Conservation (phyloP, 2,329 filamentous ascomycete genomes). For the Gremmenia infestans region DNA sequence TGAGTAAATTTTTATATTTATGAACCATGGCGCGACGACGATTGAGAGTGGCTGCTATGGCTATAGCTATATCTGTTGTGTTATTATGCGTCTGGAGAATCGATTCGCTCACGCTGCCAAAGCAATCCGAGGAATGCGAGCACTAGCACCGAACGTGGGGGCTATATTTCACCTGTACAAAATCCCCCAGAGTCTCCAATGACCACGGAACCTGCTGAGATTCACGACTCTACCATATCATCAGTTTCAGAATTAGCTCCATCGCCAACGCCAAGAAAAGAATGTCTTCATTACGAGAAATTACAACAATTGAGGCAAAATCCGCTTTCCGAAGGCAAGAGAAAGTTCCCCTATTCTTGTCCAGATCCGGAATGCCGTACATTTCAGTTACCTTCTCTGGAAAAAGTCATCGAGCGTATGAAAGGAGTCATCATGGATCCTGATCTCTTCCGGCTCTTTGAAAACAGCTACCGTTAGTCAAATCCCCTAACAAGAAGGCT, state of each 20-base stretch:
- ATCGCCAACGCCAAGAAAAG: conserved; percentile 2
- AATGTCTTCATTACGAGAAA: conserved; percentile 19
- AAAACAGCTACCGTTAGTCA: conserved; percentile 55
- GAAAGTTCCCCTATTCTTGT: conserved; percentile 74
- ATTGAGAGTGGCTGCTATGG: conserved; percentile 4
- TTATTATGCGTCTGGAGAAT: conserved; percentile 5
- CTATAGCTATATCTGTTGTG: conserved; percentile 7
- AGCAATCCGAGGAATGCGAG: too few relatives aligned
- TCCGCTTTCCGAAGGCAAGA: conserved; percentile 48
- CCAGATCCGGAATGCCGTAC: conserved; percentile 73
- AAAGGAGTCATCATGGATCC: conserved; percentile 67
- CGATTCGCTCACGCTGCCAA: too few relatives aligned
- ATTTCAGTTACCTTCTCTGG: conserved; percentile 71
- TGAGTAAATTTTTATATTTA: too few relatives aligned
- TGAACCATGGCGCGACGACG: conserved; percentile 1
- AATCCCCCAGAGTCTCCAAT: too few relatives aligned
- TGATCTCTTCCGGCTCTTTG: conserved; percentile 65
- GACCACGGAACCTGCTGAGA: not conserved
- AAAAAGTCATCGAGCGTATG: conserved; percentile 68
- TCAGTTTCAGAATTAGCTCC: not conserved
- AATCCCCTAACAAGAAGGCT: too few relatives aligned
- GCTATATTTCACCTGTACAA: too few relatives aligned
- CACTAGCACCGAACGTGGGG: too few relatives aligned
- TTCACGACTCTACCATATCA: not conserved
- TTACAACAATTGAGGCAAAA: conserved; percentile 19